Base-by-base conservation (phyloP, 805 yeast species). In the Sungouiella thailandica region DNA sequence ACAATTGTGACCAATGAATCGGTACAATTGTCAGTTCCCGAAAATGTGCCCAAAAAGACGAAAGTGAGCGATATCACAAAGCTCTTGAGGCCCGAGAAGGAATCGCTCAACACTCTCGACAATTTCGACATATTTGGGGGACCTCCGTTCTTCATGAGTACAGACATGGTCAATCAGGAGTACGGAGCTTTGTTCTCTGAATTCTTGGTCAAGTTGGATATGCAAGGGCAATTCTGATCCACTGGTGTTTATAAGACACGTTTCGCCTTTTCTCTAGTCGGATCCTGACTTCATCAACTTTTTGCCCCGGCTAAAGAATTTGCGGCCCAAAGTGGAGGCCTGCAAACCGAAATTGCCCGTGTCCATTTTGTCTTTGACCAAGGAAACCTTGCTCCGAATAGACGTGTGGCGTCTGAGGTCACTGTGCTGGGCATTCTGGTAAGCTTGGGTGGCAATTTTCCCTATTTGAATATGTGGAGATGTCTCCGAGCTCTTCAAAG, bases 381-480 rank as follows among this genome's bases (percentile, higher is more conserved):
- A 70, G 14, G 70, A 70, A 13, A 63, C 71, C 42, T 78, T 57
- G 80, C 90, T 23, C 60, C 84, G 39, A 14, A 46, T 45, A 5
- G 47, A 44, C 2, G 46, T 42, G 29, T 46, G 49, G 48, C 80
- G 59, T 41, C 74, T 70, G 35, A 70, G 60, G 33, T 76, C 76
- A 41, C 65, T 70, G 46, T 74, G 75, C 5, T 74, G 65, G 1
- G 84, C 83, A 47, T 79, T 78, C 24, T 75, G 78, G 52, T 79
- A 80, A 2, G 86, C 87, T 35, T 72, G 76, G 19, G 72, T 62
- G 2, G 82, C 88, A 40, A 78, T 71, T 13, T 65, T 66, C 0
- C 79, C 78, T 31, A 72, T 62, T 37, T 57, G 71, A 17, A 65
- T 65, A 36, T 46, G 58, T n/a, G 61, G 51, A 7, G 58, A 45